These are phyloP conservation scores for Lagenidium sp. DNA, from an alignment of 352 stramenopile species.

Conservation along the genomic window DNA sequence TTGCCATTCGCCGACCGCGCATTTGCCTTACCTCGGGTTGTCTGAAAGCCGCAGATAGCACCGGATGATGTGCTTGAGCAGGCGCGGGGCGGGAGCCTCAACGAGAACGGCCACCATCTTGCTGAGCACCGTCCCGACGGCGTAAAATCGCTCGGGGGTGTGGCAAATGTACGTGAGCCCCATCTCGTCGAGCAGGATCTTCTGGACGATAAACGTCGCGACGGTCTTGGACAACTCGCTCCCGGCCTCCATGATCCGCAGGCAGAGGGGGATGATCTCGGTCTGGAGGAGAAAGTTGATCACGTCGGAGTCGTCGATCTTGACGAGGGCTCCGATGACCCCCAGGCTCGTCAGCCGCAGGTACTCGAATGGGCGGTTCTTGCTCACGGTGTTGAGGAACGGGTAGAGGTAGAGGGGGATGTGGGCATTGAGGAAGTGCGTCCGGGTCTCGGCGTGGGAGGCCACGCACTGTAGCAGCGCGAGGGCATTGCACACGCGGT, in stretches of 20 bases:
- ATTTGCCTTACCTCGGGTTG: slow-evolving; percentile 46
- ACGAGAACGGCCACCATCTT: slow-evolving; percentile 97
- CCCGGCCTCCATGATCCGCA: slow-evolving; percentile 98
- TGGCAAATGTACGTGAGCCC: slow-evolving; percentile 98
- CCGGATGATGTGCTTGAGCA: slow-evolving; percentile 99
- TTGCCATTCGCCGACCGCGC: too few relatives aligned
- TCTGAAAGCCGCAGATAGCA: slow-evolving; percentile 96
- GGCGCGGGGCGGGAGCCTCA: slow-evolving; percentile 87
- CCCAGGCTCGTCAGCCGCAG: slow-evolving; percentile 95
- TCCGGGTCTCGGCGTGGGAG: slow-evolving; percentile 95
- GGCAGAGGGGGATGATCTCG: slow-evolving; percentile 98
- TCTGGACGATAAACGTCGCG: slow-evolving; percentile 99
- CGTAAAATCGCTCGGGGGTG: slow-evolving; percentile 92
- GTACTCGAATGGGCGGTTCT: slow-evolving; percentile 99
- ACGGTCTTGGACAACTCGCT: slow-evolving; percentile 98
- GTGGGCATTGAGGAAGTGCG: slow-evolving; percentile 96
- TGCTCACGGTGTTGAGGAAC: slow-evolving; percentile 98
- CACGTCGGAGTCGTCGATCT: slow-evolving; percentile 98
- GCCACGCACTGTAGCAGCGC: slow-evolving; percentile 98
- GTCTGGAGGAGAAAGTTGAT: slow-evolving; percentile 99
- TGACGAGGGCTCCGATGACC: slow-evolving; percentile 98
- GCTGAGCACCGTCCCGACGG: slow-evolving; percentile 87
- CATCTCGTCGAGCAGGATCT: slow-evolving; percentile 98
- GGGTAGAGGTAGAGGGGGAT: slow-evolving; percentile 98
- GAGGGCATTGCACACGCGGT: slow-evolving; percentile 98